These are phyloP conservation scores for Cladosporium halotolerans DNA, from an alignment of 2,329 filamentous ascomycete genomes.

Conservation along the genomic window DNA sequence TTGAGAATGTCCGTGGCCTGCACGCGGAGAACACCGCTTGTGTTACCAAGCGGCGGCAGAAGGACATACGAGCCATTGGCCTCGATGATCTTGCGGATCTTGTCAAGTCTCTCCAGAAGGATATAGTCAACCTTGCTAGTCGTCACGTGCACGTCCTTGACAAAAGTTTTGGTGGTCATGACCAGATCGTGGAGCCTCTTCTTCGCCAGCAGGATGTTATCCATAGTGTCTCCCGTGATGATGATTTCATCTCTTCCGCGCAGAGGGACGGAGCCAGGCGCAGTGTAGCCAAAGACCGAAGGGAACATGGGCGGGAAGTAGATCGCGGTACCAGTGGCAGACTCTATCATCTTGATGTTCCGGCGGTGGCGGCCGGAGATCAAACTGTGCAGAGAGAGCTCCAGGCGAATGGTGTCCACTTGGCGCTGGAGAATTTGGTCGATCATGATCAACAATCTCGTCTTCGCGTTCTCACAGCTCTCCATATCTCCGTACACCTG, in stretches of 20 bases:
- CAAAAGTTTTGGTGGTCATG: conserved; percentile 63
- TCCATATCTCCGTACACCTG: conserved; percentile 94
- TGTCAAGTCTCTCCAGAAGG: conserved; percentile 82
- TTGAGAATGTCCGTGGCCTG: conserved; percentile 91
- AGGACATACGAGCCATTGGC: conserved; percentile 92
- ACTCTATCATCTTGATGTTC: conserved; percentile 97
- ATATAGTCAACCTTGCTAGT: conserved; percentile 93
- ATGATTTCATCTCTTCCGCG: conserved; percentile 87
- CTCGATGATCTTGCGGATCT: conserved; percentile 96
- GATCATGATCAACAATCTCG: conserved; percentile 91
- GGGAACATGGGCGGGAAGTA: conserved; percentile 97
- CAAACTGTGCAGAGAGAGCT: conserved; percentile 81
- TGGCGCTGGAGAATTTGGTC: conserved; percentile 76
- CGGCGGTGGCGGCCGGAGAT: conserved; percentile 90
- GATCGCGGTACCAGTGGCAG: conserved; percentile 89
- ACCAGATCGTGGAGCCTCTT: conserved; percentile 84
- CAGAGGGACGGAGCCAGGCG: conserved; percentile 65
- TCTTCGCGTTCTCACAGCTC: conserved; percentile 95
- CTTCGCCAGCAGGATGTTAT: conserved; percentile 83
- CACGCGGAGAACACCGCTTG: conserved; percentile 77
- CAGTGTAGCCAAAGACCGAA: conserved; percentile 82
- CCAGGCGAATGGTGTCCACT: conserved; percentile 74
- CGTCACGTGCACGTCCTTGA: conserved; percentile 88
- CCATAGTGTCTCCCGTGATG: conserved; percentile 82
- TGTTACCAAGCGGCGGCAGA: conserved; percentile 80